phyloP scores from a whole-genome alignment of 1,139 yeast genomes.

The Nakaseomyces bracarensis region DNA sequence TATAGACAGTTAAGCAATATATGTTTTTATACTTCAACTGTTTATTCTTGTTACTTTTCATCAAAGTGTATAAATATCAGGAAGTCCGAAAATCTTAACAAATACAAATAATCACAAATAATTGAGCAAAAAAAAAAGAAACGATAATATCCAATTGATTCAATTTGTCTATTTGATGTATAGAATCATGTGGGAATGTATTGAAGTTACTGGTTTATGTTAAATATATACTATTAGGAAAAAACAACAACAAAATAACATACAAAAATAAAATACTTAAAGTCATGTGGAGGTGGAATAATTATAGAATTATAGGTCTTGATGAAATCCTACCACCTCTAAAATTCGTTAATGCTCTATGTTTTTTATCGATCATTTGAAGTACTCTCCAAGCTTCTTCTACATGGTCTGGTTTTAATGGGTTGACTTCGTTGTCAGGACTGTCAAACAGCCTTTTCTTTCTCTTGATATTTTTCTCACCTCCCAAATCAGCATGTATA shows the following conservation, averaged over 20 bases:
- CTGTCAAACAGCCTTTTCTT: conserved; percentile 75
- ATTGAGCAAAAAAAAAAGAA: too few relatives aligned
- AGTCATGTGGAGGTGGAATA: not conserved
- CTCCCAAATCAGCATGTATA: conserved; percentile 17
- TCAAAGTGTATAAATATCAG: too few relatives aligned
- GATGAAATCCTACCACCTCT: conserved; percentile 56
- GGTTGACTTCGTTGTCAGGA: conserved; percentile 81
- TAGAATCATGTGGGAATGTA: too few relatives aligned
- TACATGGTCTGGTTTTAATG: conserved; percentile 74
- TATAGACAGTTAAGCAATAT: not conserved
- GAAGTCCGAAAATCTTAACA: conserved; percentile 1
- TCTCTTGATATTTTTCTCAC: conserved; percentile 32
- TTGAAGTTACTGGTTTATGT: conserved; percentile 2
- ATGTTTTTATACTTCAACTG: too few relatives aligned
- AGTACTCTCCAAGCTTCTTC: conserved; percentile 87
- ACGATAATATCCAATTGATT: too few relatives aligned
- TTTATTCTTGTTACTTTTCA: too few relatives aligned
- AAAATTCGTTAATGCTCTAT: conserved; percentile 62
- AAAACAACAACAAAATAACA: too few relatives aligned
- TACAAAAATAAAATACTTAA: too few relatives aligned
- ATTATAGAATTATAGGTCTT: conserved; percentile 31
- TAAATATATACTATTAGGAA: too few relatives aligned
- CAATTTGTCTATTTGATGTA: too few relatives aligned
- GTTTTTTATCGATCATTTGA: conserved; percentile 54
- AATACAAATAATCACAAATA: too few relatives aligned